Conservation (phyloP, 306 rosid genomes). For the Potentilla sterilis region DNA sequence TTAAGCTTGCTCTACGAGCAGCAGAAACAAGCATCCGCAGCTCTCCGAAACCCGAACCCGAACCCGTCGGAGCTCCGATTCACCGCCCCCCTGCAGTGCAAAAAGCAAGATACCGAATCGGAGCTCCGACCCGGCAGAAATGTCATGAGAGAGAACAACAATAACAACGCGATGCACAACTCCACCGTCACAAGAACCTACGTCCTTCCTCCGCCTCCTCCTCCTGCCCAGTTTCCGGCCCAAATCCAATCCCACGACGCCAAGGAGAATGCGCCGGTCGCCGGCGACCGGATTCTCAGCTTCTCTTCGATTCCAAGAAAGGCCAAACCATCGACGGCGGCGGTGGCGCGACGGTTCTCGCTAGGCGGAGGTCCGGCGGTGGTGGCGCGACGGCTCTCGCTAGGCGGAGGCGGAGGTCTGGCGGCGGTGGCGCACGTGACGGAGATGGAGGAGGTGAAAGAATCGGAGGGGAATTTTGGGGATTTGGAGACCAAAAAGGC, state of each 20-base stretch:
- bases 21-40: constrained; percentile 69
- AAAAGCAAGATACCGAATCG: constrained; percentile 31
- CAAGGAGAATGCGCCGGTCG: constrained; percentile 51
- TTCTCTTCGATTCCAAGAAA: constrained; percentile 58
- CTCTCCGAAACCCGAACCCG: constrained; percentile 45
- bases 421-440: not conserved
- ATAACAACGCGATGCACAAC: constrained; percentile 37
- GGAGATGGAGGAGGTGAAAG: constrained; percentile 26
- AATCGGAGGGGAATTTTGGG: constrained; percentile 32
- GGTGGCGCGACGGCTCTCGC: constrained; percentile 51
- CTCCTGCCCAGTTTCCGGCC: not conserved
- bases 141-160: constrained; percentile 59
- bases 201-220: constrained; percentile 53
- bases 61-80: constrained; percentile 36
- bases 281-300: constrained; percentile 50
- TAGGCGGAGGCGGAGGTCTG: constrained; percentile 27
- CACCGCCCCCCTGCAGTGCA: constrained; percentile 34
- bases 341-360: constrained; percentile 69
- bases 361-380: not conserved
- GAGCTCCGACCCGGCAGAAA: constrained; percentile 19
- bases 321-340: constrained; percentile 11
- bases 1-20: constrained; percentile 81
- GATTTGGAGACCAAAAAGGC: constrained; percentile 30
- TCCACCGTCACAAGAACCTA: constrained; percentile 62
- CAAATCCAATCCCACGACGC: constrained; percentile 25